A percentile compares a stretch with the other conserved stretches of the same genome.
Conservation (phyloP, 805 yeast species). For the Maudiozyma turicensis region DNA sequence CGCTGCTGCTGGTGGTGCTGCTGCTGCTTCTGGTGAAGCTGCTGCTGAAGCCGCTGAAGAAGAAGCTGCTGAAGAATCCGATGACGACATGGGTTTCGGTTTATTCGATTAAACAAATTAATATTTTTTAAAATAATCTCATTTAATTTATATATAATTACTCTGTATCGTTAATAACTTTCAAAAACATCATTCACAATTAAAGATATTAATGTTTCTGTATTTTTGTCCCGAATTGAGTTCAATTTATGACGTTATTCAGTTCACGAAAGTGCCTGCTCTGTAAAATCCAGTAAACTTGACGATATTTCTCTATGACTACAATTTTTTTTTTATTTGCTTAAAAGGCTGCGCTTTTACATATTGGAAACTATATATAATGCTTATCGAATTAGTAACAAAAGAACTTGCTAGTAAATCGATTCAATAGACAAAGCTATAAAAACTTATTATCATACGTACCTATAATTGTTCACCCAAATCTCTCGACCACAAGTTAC, state of each 20-base stretch:
- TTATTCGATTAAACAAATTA: conserved; percentile 60
- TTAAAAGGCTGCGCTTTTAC: too few relatives aligned
- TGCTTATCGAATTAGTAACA: too few relatives aligned
- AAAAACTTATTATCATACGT: too few relatives aligned
- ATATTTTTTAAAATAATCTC: neutral
- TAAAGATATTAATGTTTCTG: neutral
- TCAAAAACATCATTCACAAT: conserved; percentile 1
- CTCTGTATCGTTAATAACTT: conserved; percentile 1
- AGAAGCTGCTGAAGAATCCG: conserved; percentile 55
- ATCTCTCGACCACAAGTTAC: neutral
- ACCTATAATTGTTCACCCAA: neutral
- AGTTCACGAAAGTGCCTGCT: too few relatives aligned
- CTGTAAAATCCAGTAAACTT: too few relatives aligned
- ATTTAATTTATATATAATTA: neutral
- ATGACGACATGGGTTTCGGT: conserved; percentile 90
- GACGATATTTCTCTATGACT: too few relatives aligned
- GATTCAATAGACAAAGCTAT: too few relatives aligned
- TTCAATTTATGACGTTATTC: too few relatives aligned
- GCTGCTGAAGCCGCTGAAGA: conserved; percentile 50
- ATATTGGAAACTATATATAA: too few relatives aligned
- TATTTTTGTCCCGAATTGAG: too few relatives aligned
- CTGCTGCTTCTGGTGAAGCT: conserved; percentile 36
- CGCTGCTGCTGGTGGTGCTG: conserved; percentile 37
- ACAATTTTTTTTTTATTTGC: too few relatives aligned
- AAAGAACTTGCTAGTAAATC: too few relatives aligned